These are phyloP conservation scores for Prunus davidiana DNA, from an alignment of 306 rosid species.

Conservation along the genomic window DNA sequence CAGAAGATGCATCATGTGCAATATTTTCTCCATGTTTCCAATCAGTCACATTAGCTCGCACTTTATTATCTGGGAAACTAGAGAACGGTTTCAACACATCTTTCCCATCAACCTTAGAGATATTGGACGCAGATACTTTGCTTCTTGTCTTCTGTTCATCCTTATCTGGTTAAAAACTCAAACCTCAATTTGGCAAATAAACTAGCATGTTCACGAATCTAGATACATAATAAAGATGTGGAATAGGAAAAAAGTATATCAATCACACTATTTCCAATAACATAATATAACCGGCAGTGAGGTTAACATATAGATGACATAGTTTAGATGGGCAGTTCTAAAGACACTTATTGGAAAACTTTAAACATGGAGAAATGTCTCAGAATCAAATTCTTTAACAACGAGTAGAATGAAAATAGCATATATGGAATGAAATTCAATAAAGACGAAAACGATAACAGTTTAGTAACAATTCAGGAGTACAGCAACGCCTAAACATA, in stretches of 20 bases:
- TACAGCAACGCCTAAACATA: not conserved
- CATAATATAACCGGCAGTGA: too few species aligned
- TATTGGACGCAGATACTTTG: constrained; percentile 16
- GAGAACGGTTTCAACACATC: constrained; percentile 33
- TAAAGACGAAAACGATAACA: not conserved
- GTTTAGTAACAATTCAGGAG: not conserved
- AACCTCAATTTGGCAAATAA: constrained; percentile 14
- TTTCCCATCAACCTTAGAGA: constrained; percentile 26
- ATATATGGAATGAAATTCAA: not conserved
- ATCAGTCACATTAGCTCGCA: constrained; percentile 23
- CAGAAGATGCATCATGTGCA: constrained; percentile 27
- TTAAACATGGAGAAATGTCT: too few species aligned
- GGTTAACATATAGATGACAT: not conserved
- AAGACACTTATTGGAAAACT: too few species aligned
- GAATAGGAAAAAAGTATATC: not conserved
- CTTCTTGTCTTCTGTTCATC: constrained; percentile 26
- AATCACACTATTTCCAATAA: not conserved
- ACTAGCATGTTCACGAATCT: not conserved
- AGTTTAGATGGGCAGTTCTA: not conserved
- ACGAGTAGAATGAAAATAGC: not conserved
- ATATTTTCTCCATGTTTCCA: constrained; percentile 28
- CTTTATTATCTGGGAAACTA: constrained; percentile 23
- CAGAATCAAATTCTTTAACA: too few species aligned
- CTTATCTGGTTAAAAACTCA: constrained; percentile 39
- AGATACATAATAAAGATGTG: not conserved